These are phyloP conservation scores for Daldinia concentrica DNA, from an alignment of 495 filamentous ascomycete genomes.

Conservation along the genomic window DNA sequence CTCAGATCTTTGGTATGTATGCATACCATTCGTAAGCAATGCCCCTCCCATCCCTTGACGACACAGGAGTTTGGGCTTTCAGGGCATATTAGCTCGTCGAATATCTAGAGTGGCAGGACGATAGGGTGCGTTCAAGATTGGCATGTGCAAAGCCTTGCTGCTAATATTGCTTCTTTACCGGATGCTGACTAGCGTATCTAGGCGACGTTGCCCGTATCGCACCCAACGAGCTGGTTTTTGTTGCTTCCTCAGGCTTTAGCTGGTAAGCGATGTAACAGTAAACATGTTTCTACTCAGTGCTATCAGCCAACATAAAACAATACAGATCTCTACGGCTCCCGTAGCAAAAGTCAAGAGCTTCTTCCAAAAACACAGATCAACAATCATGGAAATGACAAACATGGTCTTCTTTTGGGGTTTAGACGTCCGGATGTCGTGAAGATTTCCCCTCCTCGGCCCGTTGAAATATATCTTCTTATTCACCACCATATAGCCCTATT, in stretches of 20 bases:
- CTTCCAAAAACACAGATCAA: background rate
- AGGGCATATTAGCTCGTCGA: background rate
- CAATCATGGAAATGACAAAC: background rate
- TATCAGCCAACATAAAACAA: background rate
- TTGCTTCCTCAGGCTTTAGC: conserved; percentile 33
- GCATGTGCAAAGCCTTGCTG: conserved; percentile 6
- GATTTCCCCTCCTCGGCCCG: too few relatives aligned
- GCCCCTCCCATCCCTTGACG: background rate
- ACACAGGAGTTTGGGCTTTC: background rate
- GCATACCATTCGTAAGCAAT: conserved; percentile 36
- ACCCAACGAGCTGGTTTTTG: conserved; percentile 51
- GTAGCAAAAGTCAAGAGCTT: background rate
- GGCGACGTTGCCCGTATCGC: conserved; percentile 47
- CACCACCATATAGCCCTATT: background rate
- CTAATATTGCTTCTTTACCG: background rate
- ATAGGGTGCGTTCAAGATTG: conserved; percentile 32
- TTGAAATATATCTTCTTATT: too few relatives aligned
- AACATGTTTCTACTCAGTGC: background rate
- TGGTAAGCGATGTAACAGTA: conserved; percentile 5
- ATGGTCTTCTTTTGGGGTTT: background rate
- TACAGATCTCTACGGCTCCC: background rate
- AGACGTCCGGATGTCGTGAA: too few relatives aligned
- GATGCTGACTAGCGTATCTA: background rate
- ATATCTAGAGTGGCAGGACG: conserved; percentile 31
- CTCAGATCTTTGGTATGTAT: conserved; percentile 37